These are phyloP conservation scores for Cyclospora cayetanensis DNA, from an alignment of 169 alveolate genomes.

Conservation along the genomic window DNA sequence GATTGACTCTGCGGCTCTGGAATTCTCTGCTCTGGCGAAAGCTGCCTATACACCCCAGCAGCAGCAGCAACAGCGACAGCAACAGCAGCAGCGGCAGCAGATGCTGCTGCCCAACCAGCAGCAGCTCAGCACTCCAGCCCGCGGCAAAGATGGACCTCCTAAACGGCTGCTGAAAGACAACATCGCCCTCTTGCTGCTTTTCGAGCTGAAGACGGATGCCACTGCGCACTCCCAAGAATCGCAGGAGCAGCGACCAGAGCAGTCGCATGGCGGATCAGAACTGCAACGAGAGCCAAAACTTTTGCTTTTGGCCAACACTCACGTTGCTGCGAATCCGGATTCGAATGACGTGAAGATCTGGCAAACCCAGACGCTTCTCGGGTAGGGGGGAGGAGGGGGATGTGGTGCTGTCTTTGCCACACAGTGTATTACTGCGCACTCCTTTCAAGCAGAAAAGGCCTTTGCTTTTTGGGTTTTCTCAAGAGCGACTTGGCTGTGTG, in stretches of 20 bases:
- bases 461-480: constrained; percentile 3
- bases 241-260: no score
- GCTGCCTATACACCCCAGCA: constrained; percentile 68
- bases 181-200: constrained; percentile 79
- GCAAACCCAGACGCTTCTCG: constrained; percentile 82
- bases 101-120: no score
- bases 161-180: constrained; percentile 81
- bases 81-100: constrained; percentile 73
- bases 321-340: constrained; percentile 82
- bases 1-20: constrained; percentile 80
- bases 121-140: no score
- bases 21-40: constrained; percentile 80
- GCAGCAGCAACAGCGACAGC: constrained; percentile 74
- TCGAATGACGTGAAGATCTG: constrained; percentile 82
- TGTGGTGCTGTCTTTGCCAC: neutral
- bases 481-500: neutral
- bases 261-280: neutral
- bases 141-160: constrained; percentile 35
- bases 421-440: neutral
- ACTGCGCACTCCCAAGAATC: constrained; percentile 54
- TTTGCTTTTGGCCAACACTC: constrained; percentile 81
- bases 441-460: no score
- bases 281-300: neutral
- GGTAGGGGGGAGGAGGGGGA: constrained; percentile 8
- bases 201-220: constrained; percentile 74